These are phyloP conservation scores for Acacia melanoxylon DNA, from an alignment of 306 rosid genomes.

Conservation along the genomic window DNA sequence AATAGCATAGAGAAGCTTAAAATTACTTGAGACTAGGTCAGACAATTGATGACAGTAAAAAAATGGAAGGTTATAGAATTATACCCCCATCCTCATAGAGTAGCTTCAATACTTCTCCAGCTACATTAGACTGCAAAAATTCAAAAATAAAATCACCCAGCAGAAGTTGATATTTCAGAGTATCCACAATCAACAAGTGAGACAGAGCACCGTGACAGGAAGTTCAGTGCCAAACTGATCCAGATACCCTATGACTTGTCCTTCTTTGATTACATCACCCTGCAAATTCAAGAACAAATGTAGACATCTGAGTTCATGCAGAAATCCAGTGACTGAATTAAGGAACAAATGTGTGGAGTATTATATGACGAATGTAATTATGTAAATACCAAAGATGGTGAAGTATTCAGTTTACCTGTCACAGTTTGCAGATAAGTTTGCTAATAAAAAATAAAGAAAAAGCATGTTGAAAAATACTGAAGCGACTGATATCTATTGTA, in stretches of 20 bases:
- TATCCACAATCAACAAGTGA: slow-evolving; percentile 24
- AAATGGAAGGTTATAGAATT: slow-evolving; percentile 23
- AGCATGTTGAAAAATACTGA: neutral
- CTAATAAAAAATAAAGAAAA: neutral
- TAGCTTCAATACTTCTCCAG: slow-evolving; percentile 88
- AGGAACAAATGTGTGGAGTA: neutral
- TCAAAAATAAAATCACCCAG: slow-evolving; percentile 41
- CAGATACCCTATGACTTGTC: slow-evolving; percentile 88
- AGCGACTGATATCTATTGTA: neutral
- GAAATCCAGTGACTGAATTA: slow-evolving; percentile 19
- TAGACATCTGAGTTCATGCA: slow-evolving; percentile 18
- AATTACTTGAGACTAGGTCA: slow-evolving; percentile 9
- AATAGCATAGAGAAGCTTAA: slow-evolving; percentile 8
- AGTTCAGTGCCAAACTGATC: slow-evolving; percentile 87
- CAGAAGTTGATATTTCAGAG: slow-evolving; percentile 19
- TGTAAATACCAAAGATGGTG: slow-evolving; percentile 1
- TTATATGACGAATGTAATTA: neutral
- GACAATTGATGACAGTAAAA: slow-evolving; percentile 1
- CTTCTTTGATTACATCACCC: slow-evolving; percentile 89
- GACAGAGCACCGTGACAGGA: slow-evolving; percentile 75
- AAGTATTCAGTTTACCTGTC: neutral
- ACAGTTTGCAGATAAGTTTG: neutral
- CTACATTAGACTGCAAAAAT: slow-evolving; percentile 80
- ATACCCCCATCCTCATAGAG: slow-evolving; percentile 93
- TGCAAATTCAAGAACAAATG: slow-evolving; percentile 40